Conservation (phyloP, 352 stramenopile species). For the Pseudoperonospora humuli region DNA sequence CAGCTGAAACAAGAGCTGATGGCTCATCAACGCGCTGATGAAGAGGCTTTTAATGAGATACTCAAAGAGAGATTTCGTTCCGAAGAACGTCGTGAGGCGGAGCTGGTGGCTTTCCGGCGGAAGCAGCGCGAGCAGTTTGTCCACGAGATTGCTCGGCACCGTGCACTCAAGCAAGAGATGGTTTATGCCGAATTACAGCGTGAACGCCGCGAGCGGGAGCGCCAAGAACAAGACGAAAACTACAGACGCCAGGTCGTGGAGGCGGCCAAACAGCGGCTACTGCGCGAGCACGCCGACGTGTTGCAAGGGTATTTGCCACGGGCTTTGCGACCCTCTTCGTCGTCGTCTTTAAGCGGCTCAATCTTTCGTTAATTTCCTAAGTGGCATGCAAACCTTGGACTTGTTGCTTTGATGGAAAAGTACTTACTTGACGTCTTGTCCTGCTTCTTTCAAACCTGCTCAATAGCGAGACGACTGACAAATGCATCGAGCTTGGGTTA, state of each 20-base stretch:
- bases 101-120: too few species aligned
- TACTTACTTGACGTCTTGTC: conserved; percentile 7
- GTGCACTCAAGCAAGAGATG: conserved; percentile 72
- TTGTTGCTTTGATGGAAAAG: conserved; percentile 1
- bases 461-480: neutral
- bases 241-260: conserved; percentile 79
- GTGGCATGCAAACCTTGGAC: conserved; percentile 7
- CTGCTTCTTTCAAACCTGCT: conserved; percentile 9
- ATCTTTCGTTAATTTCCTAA: conserved; percentile 25
- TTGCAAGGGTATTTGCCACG: conserved; percentile 73
- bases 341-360: conserved; percentile 20
- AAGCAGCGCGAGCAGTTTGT: too few species aligned
- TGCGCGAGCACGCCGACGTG: conserved; percentile 79
- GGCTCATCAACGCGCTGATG: too few species aligned
- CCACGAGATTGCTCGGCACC: too few species aligned
- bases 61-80: too few species aligned
- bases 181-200: conserved; percentile 67
- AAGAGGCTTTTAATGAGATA: too few species aligned
- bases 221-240: conserved; percentile 62
- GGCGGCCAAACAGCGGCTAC: conserved; percentile 75
- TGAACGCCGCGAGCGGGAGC: conserved; percentile 59
- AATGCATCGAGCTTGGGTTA: conserved; percentile 7
- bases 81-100: too few species aligned
- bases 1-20: too few species aligned
- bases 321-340: conserved; percentile 26